phyloP scores from a whole-genome alignment of 2,329 filamentous ascomycete genomes.

The Aureobasidium pullulans region DNA sequence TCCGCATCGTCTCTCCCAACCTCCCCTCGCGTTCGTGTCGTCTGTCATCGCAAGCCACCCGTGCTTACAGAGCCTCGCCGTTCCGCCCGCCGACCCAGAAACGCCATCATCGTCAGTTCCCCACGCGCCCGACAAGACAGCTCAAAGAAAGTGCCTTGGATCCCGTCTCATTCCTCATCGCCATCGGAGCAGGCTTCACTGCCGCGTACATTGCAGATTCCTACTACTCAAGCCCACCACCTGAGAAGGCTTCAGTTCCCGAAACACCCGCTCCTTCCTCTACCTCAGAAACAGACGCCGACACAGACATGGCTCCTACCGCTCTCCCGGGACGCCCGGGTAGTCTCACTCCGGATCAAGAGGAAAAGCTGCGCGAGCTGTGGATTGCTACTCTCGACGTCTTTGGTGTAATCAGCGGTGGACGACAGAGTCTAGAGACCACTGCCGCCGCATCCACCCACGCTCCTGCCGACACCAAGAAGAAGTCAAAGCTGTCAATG shows the following conservation, averaged over 20 bases:
- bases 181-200: slow-evolving; percentile 18
- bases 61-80: not conserved
- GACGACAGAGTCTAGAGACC: slow-evolving; percentile 20
- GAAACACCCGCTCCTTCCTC: slow-evolving; percentile 9
- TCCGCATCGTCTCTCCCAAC: not conserved
- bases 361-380: slow-evolving; percentile 78
- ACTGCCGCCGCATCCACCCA: slow-evolving; percentile 15
- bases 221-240: slow-evolving; percentile 11
- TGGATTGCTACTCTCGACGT: slow-evolving; percentile 73
- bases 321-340: slow-evolving; percentile 66
- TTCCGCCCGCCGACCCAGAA: not conserved
- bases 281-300: not conserved
- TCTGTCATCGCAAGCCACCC: not conserved
- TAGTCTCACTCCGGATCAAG: slow-evolving; percentile 82
- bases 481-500: slow-evolving; percentile 66
- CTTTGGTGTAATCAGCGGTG: slow-evolving; percentile 50
- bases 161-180: slow-evolving; percentile 19
- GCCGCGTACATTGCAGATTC: slow-evolving; percentile 19
- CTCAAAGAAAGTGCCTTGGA: slow-evolving; percentile 17
- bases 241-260: slow-evolving; percentile 5
- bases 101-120: not conserved
- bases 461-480: slow-evolving; percentile 27
- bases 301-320: slow-evolving; percentile 31
- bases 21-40: not conserved
- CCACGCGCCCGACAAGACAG: not conserved